phyloP scores from a whole-genome alignment of 257 asterid species.

The Gynochthodes officinalis region DNA sequence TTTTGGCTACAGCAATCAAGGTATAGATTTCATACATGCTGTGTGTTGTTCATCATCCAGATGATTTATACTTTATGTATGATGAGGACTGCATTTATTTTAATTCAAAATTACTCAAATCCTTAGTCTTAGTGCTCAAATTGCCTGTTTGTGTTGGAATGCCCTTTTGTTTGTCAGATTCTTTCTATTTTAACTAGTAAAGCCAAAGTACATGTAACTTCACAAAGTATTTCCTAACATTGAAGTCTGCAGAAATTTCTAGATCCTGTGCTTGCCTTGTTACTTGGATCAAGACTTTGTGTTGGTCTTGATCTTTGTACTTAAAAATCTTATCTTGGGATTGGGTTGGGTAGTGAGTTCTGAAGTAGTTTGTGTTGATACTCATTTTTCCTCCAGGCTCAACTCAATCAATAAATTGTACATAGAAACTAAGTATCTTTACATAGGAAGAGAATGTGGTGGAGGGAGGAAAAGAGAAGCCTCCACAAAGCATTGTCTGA shows the following conservation, averaged over 20 bases:
- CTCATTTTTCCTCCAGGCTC: neutral
- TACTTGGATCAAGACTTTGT: neutral
- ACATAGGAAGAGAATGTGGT: neutral
- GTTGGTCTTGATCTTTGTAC: neutral
- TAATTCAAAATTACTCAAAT: neutral
- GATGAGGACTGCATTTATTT: too few relatives aligned
- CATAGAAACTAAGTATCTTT: neutral
- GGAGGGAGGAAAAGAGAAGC: too few relatives aligned
- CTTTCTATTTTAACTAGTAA: too few relatives aligned
- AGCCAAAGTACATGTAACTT: neutral
- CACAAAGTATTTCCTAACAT: neutral
- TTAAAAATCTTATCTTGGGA: neutral
- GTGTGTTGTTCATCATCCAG: neutral
- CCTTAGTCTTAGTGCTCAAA: neutral
- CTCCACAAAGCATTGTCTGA: neutral
- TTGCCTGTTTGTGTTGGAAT: neutral
- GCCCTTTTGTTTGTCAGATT: too few relatives aligned
- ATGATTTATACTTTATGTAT: too few relatives aligned
- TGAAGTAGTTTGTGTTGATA: neutral
- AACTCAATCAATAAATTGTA: neutral
- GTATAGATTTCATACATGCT: conserved; percentile 29
- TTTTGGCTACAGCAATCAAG: conserved; percentile 90
- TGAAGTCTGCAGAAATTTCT: neutral
- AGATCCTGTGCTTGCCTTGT: too few relatives aligned
- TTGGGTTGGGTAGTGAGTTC: neutral